These are phyloP conservation scores for Colletotrichum sp. DNA, from an alignment of 2,329 filamentous ascomycete species.

Conservation along the genomic window DNA sequence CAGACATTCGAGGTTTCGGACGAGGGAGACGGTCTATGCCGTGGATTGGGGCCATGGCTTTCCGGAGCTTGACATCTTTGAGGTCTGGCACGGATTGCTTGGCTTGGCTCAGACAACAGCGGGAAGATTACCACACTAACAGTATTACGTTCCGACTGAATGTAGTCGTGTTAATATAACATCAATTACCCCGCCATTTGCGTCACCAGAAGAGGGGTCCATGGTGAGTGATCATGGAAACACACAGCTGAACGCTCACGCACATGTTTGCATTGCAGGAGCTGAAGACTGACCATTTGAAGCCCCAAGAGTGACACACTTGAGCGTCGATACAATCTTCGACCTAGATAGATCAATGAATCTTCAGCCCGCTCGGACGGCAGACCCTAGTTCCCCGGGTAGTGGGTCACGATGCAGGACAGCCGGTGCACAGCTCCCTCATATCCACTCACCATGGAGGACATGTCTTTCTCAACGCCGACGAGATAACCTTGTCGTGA, in stretches of 20 bases:
- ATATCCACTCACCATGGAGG: neutral
- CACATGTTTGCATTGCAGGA: neutral
- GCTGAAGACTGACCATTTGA: neutral
- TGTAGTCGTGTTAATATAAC: neutral
- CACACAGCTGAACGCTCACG: neutral
- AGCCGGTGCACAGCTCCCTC: neutral
- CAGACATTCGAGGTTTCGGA: neutral
- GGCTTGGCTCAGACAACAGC: neutral
- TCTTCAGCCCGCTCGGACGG: neutral
- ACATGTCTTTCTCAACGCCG: neutral
- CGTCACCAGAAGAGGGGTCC: neutral
- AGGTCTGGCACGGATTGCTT: neutral
- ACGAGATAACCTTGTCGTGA: neutral
- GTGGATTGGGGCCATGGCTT: neutral
- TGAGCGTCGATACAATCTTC: neutral
- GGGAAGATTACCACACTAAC: neutral
- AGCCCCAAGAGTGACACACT: neutral
- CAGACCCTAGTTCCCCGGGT: neutral
- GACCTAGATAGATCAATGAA: neutral
- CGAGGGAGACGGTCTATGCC: neutral
- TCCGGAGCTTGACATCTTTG: neutral
- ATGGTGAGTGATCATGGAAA: neutral
- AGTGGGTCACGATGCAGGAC: slow-evolving; percentile 13
- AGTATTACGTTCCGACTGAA: accelerated
- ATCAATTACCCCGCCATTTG: neutral